Base-by-base conservation (phyloP, 2,329 filamentous ascomycete genomes). In the Penicillium sp. region DNA sequence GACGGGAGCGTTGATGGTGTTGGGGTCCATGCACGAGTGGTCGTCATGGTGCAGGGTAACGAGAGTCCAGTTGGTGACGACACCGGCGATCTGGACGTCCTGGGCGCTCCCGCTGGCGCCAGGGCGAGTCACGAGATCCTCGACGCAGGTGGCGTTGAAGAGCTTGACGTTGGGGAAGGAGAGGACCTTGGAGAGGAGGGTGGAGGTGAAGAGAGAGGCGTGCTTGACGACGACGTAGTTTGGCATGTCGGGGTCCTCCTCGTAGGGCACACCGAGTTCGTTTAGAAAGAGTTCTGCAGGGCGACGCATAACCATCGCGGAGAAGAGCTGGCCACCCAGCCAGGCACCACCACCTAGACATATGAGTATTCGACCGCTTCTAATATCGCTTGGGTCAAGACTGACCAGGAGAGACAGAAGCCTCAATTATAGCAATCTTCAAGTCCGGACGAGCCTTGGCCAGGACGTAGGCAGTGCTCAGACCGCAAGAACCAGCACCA, bases 1-100 rank as follows among this genome's bases (percentile, higher is more conserved):
- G 62, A 97, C 79, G 1, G 93, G 92, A 0, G 92, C 92, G 75
- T 96, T 97, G 86, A 97, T 96, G 72, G 93, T 97, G 86, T 95
- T 96, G 69, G 93, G 93, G 78, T 97, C 93, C 93, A 97, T 96
- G 89, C 93, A 97, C 64, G 88, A 91, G 82, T 96, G 92, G 76
- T 94, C 91, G 75, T 93, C 90, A 78, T 93, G 91, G 78, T 93
- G 90, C 84, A 94, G 91, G 48, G 89, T 87, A 53, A 97, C 93
- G 29, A 97, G 85, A 1, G 93, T 97, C 93, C 93, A 97, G 85
- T 97, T 97, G 72, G 92, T 96, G 59, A 97, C 93, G 1, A 97
- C 93, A 71, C 93, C 93, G 8, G 92, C 91, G 67, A 97, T 89
- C 66, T 91, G 88, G 48, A 96, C 79, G 9, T 82, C 80, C 2